These are phyloP conservation scores for Penicillium sp. DNA, from an alignment of 2,329 filamentous ascomycete genomes.

Conservation along the genomic window DNA sequence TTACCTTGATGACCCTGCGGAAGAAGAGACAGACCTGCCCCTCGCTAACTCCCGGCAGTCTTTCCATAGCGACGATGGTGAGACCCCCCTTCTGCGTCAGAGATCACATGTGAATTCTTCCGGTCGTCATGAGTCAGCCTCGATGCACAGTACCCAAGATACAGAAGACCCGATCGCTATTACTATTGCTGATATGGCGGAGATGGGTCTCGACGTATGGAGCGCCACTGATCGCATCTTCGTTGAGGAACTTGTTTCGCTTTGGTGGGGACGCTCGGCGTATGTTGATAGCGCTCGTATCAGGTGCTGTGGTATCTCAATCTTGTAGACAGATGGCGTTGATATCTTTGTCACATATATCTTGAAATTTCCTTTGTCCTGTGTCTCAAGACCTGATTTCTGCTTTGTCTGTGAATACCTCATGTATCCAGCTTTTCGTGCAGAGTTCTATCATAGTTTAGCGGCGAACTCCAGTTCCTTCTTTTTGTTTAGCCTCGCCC, in stretches of 20 bases:
- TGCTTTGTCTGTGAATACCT: not conserved
- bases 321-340: constrained; percentile 33
- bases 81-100: constrained; percentile 26
- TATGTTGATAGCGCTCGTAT: constrained; percentile 45
- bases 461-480: not conserved
- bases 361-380: not conserved
- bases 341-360: not conserved
- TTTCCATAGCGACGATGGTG: constrained; percentile 29
- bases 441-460: not conserved
- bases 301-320: constrained; percentile 49
- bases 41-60: constrained; percentile 26
- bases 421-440: not conserved
- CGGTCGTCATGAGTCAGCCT: not conserved
- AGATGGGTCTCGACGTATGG: constrained; percentile 53
- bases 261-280: constrained; percentile 49
- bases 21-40: constrained; percentile 24
- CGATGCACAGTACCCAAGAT: not conserved
- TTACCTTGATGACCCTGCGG: constrained; percentile 26
- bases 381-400: not conserved
- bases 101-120: constrained; percentile 10
- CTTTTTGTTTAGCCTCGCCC: too few species aligned
- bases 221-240: constrained; percentile 48
- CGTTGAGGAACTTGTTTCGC: constrained; percentile 44
- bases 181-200: constrained; percentile 45
- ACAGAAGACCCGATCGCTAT: constrained; percentile 36